phyloP scores from a whole-genome alignment of 257 asterid species.

The Buddleja alternifolia region DNA sequence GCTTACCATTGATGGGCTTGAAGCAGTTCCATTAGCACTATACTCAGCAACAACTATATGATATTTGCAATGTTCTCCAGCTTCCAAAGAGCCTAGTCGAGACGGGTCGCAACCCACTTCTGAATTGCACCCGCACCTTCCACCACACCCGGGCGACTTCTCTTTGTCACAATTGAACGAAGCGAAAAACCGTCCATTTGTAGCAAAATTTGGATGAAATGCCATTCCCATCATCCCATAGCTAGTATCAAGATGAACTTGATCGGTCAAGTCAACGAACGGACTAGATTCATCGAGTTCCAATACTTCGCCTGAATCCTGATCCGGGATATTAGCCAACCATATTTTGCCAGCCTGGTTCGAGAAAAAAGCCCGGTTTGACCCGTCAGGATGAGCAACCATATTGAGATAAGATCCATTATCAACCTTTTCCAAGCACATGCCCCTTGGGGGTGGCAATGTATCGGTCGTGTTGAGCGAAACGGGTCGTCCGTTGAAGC shows the following conservation, averaged over 20 bases:
- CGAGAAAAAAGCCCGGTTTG: conserved; percentile 81
- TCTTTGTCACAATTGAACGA: conserved; percentile 81
- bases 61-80: conserved; percentile 63
- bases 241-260: conserved; percentile 61
- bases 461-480: conserved; percentile 47
- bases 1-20: conserved; percentile 69
- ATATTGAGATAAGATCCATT: conserved; percentile 75
- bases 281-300: conserved; percentile 77
- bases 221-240: conserved; percentile 98
- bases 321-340: conserved; percentile 83
- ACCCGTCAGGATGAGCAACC: conserved; percentile 95
- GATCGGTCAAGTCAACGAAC: conserved; percentile 83
- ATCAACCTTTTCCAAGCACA: conserved; percentile 82
- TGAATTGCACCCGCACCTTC: conserved; percentile 86
- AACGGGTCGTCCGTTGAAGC: conserved; percentile 68
- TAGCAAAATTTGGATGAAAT: conserved; percentile 75
- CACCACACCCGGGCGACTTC: conserved; percentile 69
- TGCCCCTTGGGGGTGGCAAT: conserved; percentile 55
- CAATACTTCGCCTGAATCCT: conserved; percentile 68
- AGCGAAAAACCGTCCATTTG: conserved; percentile 90
- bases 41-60: conserved; percentile 76
- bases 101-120: conserved; percentile 90
- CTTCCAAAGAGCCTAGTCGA: conserved; percentile 50
- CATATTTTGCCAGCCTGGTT: conserved; percentile 79
- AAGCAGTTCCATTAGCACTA: conserved; percentile 74